Conservation (phyloP, 768 basidiomycete species). For the Kwoniella botswanensis region DNA sequence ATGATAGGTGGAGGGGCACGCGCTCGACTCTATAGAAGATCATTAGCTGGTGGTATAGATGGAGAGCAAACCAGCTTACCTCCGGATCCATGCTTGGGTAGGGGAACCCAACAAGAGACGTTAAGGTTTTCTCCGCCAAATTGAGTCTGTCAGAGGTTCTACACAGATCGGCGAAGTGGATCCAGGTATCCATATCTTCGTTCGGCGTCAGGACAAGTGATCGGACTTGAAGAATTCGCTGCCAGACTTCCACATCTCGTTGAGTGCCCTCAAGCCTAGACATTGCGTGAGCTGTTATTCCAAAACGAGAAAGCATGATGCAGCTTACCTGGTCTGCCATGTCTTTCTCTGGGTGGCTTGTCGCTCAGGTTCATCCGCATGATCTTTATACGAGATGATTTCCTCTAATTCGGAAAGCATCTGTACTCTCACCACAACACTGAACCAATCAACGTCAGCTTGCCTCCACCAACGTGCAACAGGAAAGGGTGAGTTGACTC, state of each 20-base stretch:
- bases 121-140: constrained; percentile 96
- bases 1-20: constrained; percentile 93
- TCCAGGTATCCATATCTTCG: constrained; percentile 97
- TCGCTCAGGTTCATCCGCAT: constrained; percentile 90
- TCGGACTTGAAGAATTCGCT: constrained; percentile 92
- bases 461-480: neutral
- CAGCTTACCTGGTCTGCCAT: constrained; percentile 88
- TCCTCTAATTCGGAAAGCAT: constrained; percentile 98
- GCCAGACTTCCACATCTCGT: constrained; percentile 98
- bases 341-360: constrained; percentile 88
- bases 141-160: constrained; percentile 92
- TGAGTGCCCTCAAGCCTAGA: constrained; percentile 89
- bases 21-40: constrained; percentile 53
- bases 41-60: constrained; percentile 3
- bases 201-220: constrained; percentile 90
- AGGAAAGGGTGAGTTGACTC: constrained; percentile 23
- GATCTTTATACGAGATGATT: constrained; percentile 93
- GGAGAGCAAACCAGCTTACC: constrained; percentile 12
- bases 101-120: constrained; percentile 74
- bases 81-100: constrained; percentile 45
- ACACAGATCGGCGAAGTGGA: constrained; percentile 97
- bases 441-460: constrained; percentile 55
- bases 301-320: too few relatives aligned
- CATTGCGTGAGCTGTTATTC: neutral
- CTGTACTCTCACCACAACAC: constrained; percentile 94